A percentile compares a stretch with the other conserved stretches of the same genome.
These are phyloP conservation scores for Hordeum marinum DNA, from an alignment of 176 grass and related monocot species.

Conservation along the genomic window DNA sequence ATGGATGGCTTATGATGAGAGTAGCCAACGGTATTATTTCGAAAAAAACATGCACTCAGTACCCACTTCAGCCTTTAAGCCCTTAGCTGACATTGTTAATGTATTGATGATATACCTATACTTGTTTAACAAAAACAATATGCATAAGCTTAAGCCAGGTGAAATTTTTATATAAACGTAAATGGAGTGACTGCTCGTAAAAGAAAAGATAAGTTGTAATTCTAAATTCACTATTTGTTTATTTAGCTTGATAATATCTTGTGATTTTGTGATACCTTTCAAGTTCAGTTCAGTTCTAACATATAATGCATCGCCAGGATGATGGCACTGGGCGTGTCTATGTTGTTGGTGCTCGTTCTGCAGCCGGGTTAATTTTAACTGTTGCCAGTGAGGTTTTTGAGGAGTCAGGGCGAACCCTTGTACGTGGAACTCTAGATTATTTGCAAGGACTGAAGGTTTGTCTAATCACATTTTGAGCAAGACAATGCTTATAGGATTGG, in stretches of 20 bases:
- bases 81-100: slow-evolving; percentile 2
- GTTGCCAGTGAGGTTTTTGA: slow-evolving; percentile 98
- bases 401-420: slow-evolving; percentile 87
- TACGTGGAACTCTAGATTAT: slow-evolving; percentile 97
- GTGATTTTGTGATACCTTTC: neutral
- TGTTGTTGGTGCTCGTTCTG: slow-evolving; percentile 79
- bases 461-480: slow-evolving; percentile 13
- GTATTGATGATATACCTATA: neutral
- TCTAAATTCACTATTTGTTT: neutral
- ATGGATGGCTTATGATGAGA: neutral
- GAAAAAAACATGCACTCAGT: neutral
- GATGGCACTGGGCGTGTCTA: slow-evolving; percentile 85
- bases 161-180: neutral
- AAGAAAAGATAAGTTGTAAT: neutral
- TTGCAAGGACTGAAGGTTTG: slow-evolving; percentile 97
- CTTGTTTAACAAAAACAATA: neutral
- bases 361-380: slow-evolving; percentile 77
- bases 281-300: slow-evolving; percentile 15
- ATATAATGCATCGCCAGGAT: slow-evolving; percentile 52
- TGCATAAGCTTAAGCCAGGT: neutral
- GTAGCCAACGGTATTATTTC: neutral
- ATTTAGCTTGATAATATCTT: neutral
- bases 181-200: neutral
- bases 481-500: neutral
- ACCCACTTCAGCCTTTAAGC: neutral